phyloP scores from a whole-genome alignment of 2,329 filamentous ascomycete species.

The Ophiostoma australiae region DNA sequence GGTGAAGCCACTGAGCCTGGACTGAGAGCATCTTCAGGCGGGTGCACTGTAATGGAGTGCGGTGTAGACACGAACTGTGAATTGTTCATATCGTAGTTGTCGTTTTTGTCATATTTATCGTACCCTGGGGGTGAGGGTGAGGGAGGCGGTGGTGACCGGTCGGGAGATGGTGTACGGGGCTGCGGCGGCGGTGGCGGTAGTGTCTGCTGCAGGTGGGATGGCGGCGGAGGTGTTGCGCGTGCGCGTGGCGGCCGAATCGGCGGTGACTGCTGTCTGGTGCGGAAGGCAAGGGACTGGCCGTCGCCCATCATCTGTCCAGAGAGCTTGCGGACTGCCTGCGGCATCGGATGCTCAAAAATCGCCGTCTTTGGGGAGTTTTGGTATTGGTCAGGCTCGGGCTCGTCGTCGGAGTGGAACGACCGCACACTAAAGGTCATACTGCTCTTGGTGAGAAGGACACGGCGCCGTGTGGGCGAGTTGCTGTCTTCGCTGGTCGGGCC shows the following conservation, averaged over 20 bases:
- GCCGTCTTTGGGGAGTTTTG: conserved; percentile 1
- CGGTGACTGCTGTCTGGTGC: conserved; percentile 20
- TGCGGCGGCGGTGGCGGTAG: conserved; percentile 1
- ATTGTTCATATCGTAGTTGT: neutral
- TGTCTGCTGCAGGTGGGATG: conserved; percentile 11
- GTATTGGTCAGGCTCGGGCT: conserved; percentile 15
- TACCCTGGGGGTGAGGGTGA: conserved; percentile 8
- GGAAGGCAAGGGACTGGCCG: neutral
- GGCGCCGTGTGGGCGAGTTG: conserved; percentile 22
- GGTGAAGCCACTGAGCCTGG: conserved; percentile 34
- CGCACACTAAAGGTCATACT: conserved; percentile 27
- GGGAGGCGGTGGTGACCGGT: conserved; percentile 18
- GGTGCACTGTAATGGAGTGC: conserved; percentile 18
- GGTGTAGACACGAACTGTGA: conserved; percentile 17
- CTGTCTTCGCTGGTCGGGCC: conserved; percentile 18
- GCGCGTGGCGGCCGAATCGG: conserved; percentile 16
- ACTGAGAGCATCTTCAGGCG: conserved; percentile 12
- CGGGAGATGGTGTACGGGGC: conserved; percentile 21
- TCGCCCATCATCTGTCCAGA: conserved; percentile 17
- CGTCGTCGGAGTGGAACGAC: conserved; percentile 25
- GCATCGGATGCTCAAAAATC: conserved; percentile 15
- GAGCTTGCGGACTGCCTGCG: conserved; percentile 14
- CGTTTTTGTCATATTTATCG: neutral
- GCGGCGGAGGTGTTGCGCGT: neutral
- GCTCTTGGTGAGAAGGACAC: conserved; percentile 23